Evolutionary conservation across 176 grass and related monocot species (phyloP), one percentile per base, ranked within the genome.

Genomic region (Miscanthus lutarioriparius): DNA sequence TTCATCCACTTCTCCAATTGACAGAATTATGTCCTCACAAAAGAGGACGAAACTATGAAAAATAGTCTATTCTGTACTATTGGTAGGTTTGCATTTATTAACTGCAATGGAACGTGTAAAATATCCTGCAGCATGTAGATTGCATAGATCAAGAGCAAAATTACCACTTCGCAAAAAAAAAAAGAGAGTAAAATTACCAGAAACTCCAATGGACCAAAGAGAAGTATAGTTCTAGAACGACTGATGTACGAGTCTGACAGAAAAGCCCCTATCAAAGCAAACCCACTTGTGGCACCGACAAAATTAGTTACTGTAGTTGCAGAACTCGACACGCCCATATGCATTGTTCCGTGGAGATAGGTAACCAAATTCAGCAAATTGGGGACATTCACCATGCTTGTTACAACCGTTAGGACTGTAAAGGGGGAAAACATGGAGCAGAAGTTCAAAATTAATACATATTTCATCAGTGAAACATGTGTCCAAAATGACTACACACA

Each of bases 171-270:
- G 32, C 32, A 33, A 33, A 33, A 33, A 33, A 33, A 33, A 74
- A 82, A 22, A 82, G 25, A 82, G 27, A 82, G 25, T 3, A 17
- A 83, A 65, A 47, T 81, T 90, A 94, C 92, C 88, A 94, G 69
- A 84, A 91, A 73, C 72, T 84, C 87, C 44, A 94, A 54, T n/a
- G 83, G 86, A 47, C 76, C 92, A 77, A 94, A 91, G 20, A 94
- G 36, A 77, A 89, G 86, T 56, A 91, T 89, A 30, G 89, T 81
- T 68, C 41, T 87, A 62, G 87, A 87, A 36, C 92, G 79, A 54
- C 75, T 78, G 43, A 94, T 91, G 80, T 89, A 89, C 2, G 86
- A 89, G 54, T 94, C 89, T 0, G 86, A 91, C 73, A 94, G 64
- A 79, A 91, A 91, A 64, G 89, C 89, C 58, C 89, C 88, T 16